These are phyloP conservation scores for Xylaria sp. DNA, from an alignment of 2,329 filamentous ascomycete species.

Conservation along the genomic window DNA sequence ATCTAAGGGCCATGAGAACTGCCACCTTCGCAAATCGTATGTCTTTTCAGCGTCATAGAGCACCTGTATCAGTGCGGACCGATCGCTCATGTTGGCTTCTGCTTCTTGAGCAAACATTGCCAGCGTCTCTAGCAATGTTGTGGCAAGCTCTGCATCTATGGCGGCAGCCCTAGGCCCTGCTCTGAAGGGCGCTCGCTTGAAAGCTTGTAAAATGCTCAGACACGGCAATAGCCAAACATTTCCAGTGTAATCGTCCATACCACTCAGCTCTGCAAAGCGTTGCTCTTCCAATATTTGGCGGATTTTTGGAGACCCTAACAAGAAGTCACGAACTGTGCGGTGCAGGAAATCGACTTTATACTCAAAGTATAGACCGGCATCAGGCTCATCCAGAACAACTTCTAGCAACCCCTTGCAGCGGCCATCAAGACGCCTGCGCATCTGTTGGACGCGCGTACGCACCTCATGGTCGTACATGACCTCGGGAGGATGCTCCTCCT, in stretches of 20 bases:
- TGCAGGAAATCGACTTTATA: constrained; percentile 19
- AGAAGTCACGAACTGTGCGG: constrained; percentile 25
- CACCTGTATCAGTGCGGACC: neutral
- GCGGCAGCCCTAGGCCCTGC: neutral
- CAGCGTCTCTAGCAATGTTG: constrained; percentile 3
- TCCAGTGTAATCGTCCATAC: neutral
- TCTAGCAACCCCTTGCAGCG: constrained; percentile 24
- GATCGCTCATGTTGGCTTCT: constrained; percentile 11
- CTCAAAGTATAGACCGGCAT: constrained; percentile 10
- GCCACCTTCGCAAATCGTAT: constrained; percentile 5
- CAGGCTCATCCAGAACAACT: constrained; percentile 17
- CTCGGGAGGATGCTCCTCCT: neutral
- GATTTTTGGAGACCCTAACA: constrained; percentile 16
- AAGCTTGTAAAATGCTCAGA: constrained; percentile 15
- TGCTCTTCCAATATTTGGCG: constrained; percentile 11
- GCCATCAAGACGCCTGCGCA: constrained; percentile 14
- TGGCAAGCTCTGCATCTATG: neutral
- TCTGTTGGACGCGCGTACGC: constrained; percentile 7
- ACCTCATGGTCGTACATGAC: constrained; percentile 10
- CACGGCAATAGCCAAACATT: constrained; percentile 18
- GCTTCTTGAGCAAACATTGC: constrained; percentile 15
- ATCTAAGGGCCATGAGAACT: constrained; percentile 7
- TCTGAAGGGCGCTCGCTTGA: constrained; percentile 17
- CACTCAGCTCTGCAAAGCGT: constrained; percentile 8
- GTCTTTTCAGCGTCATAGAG: constrained; percentile 10